phyloP scores from a whole-genome alignment of 306 rosid species.

The Acacia crassicarpa region DNA sequence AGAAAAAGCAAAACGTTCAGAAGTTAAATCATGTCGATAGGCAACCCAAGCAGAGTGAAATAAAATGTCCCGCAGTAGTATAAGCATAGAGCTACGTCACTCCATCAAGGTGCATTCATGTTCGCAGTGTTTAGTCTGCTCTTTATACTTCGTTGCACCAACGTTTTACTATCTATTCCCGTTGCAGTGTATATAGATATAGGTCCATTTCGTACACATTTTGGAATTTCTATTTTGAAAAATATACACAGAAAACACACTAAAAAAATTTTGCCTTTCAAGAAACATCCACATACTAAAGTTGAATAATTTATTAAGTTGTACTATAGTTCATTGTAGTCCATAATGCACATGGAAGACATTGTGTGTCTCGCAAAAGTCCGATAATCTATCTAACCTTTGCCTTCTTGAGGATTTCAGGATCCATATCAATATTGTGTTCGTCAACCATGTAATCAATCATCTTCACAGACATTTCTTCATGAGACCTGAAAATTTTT shows the following conservation, averaged over 20 bases:
- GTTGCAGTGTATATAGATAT: background rate
- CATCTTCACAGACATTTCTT: conserved; percentile 57
- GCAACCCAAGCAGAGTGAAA: background rate
- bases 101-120: background rate
- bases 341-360: background rate
- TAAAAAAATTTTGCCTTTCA: background rate
- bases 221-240: conserved; percentile 24
- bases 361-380: background rate
- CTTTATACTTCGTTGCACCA: background rate
- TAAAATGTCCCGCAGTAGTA: background rate
- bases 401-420: conserved; percentile 42
- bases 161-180: background rate
- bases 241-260: background rate
- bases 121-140: too few relatives aligned
- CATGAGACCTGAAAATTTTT: conserved; percentile 43
- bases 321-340: background rate
- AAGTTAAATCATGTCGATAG: conserved; percentile 24
- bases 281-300: background rate
- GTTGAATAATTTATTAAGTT: background rate
- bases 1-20: conserved; percentile 11
- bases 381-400: conserved; percentile 37
- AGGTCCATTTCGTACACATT: conserved; percentile 5
- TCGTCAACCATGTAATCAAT: conserved; percentile 50
- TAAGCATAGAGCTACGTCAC: background rate
- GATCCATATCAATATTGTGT: conserved; percentile 45